A percentile compares a stretch with the other conserved stretches of the same genome.
phyloP scores from a whole-genome alignment of 495 filamentous ascomycete genomes.

The Penicillium canariense region DNA sequence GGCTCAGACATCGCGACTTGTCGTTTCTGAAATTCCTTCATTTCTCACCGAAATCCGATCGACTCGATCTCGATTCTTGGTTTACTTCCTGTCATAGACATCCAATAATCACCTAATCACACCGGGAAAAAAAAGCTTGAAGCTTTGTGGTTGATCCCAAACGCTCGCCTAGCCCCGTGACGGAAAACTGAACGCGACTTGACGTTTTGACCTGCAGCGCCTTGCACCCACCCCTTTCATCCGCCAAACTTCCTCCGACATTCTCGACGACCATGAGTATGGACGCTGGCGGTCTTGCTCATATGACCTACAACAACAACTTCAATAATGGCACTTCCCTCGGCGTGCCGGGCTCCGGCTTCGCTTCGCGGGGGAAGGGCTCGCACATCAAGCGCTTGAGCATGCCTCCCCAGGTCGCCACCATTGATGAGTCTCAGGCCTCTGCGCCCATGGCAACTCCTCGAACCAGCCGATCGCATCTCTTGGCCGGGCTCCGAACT shows the following conservation, averaged over 20 bases:
- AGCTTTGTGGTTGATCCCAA: slow-evolving; percentile 37
- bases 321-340: slow-evolving; percentile 62
- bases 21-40: slow-evolving; percentile 11
- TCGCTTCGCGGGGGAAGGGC: slow-evolving; percentile 80
- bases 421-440: slow-evolving; percentile 64
- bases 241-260: slow-evolving; percentile 8
- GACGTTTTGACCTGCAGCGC: slow-evolving; percentile 15
- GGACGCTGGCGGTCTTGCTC: slow-evolving; percentile 99
- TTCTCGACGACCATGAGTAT: slow-evolving; percentile 63
- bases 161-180: slow-evolving; percentile 16
- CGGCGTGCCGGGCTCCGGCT: slow-evolving; percentile 71
- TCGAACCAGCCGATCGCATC: slow-evolving; percentile 88
- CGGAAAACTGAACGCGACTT: slow-evolving; percentile 19
- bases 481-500: slow-evolving; percentile 90
- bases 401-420: slow-evolving; percentile 58
- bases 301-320: slow-evolving; percentile 90
- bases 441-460: slow-evolving; percentile 62
- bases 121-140: slow-evolving; percentile 21
- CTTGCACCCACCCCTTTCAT: slow-evolving; percentile 39
- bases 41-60: no score
- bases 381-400: slow-evolving; percentile 82
- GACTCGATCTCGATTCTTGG: slow-evolving; percentile 15
- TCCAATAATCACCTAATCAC: slow-evolving; percentile 41
- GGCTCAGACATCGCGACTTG: slow-evolving; percentile 20
- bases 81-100: slow-evolving; percentile 20